A percentile compares a stretch with the other conserved stretches of the same genome.
phyloP scores from a whole-genome alignment of 2,329 filamentous ascomycete genomes.

The Cladosporium austrohemisphaericum region DNA sequence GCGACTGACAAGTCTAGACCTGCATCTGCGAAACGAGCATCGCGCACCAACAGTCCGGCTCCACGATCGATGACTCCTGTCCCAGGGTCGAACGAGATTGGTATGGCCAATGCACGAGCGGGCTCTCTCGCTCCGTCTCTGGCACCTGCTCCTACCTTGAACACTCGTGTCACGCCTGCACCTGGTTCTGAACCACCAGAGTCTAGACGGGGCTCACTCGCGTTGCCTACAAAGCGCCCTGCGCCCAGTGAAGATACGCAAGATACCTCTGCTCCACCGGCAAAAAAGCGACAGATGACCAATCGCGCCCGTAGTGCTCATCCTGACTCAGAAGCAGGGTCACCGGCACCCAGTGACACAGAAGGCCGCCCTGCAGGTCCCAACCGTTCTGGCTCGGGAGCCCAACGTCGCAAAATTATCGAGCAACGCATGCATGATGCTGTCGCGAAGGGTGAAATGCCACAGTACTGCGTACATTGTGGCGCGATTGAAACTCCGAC shows the following conservation, averaged over 20 bases:
- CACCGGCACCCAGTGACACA: conserved; percentile 35
- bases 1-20: conserved; percentile 7
- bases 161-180: not conserved
- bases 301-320: conserved; percentile 17
- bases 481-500: conserved; percentile 94
- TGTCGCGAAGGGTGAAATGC: conserved; percentile 76
- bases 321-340: conserved; percentile 33
- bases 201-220: conserved; percentile 32
- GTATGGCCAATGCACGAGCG: not conserved
- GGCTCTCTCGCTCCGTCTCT: conserved; percentile 4
- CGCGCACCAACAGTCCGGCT: conserved; percentile 9
- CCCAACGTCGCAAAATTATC: conserved; percentile 64
- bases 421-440: conserved; percentile 53
- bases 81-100: not conserved
- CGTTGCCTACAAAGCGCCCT: conserved; percentile 29
- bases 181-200: conserved; percentile 4
- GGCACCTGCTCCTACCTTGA: conserved; percentile 3
- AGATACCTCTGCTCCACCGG: conserved; percentile 17
- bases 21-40: conserved; percentile 9
- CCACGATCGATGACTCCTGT: conserved; percentile 8
- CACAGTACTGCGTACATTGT: conserved; percentile 86
- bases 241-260: conserved; percentile 17
- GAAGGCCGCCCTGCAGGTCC: conserved; percentile 26
- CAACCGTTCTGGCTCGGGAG: conserved; percentile 44
- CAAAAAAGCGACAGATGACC: conserved; percentile 9